Evolutionary conservation across 2,329 filamentous ascomycete species (phyloP).

Genomic region (Aspergillus puulaauensis): DNA sequence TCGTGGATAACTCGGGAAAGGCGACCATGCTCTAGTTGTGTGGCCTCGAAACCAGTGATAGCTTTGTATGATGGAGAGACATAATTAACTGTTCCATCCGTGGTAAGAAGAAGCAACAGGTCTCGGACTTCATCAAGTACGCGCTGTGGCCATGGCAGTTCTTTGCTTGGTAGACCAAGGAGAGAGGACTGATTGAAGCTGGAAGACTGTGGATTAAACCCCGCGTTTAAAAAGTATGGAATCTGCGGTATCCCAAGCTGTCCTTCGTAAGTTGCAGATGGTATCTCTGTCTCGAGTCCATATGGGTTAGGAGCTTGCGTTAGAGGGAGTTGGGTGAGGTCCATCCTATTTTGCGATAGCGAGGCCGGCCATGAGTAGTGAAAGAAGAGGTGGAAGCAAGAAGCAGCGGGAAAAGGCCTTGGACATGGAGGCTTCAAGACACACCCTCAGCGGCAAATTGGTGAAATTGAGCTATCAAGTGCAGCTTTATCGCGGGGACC

Average conservation of each 20-base stretch:
- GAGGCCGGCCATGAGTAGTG: neutral
- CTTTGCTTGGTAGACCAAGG: constrained; percentile 38
- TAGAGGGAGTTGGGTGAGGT: constrained; percentile 6
- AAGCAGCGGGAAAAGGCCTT: neutral
- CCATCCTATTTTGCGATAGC: neutral
- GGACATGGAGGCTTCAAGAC: neutral
- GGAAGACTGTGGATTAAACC: constrained; percentile 8
- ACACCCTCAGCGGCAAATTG: neutral
- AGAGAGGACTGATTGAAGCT: constrained; percentile 55
- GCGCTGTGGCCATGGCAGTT: constrained; percentile 77
- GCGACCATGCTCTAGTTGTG: constrained; percentile 71
- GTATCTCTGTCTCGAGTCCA: neutral
- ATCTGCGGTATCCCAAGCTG: neutral
- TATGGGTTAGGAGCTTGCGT: constrained; percentile 3
- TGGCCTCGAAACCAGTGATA: constrained; percentile 72
- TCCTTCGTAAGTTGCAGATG: neutral
- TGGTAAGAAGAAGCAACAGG: constrained; percentile 81
- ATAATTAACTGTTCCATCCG: constrained; percentile 80
- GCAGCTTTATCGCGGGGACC: constrained; percentile 8
- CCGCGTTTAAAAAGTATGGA: neutral
- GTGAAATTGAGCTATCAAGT: constrained; percentile 20
- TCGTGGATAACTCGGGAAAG: constrained; percentile 81
- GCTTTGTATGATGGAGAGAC: constrained; percentile 74
- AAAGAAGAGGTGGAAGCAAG: neutral
- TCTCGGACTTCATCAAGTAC: constrained; percentile 89